Base-by-base conservation (phyloP, 139 green algal species). In the Chlorella vulgaris region DNA sequence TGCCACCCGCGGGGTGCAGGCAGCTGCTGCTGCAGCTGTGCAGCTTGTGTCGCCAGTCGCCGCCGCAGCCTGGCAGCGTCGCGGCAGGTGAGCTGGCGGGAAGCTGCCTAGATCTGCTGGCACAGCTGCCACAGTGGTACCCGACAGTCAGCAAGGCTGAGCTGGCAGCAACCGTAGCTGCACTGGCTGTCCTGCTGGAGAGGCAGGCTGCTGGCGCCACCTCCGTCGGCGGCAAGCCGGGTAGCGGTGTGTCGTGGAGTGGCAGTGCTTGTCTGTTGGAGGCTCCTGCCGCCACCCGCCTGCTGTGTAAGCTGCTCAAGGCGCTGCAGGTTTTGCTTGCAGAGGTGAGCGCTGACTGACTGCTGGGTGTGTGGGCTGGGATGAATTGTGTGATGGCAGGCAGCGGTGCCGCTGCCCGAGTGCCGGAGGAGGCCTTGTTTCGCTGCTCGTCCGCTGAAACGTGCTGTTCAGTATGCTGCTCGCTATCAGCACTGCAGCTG, bases 251-350 rank as follows among this genome's bases (percentile, higher is more conserved):
- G 7, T 8, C 10, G 26, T 26, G 38, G 33, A 43, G 24, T 50
- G 35, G 35, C 58, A 1, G 74, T 7, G 58, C 4, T 26, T 19
- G 24, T 55, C 38, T 4, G 55, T 35, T 35, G 39, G 65, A 69
- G 35, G 13, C 43, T 2, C 22, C 77, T 2, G 22, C 33, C 58
- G 71, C 60, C 33, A 76, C 77, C 7, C 62, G 47, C 42, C 47
- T 76, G 47, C 62, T 83, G 35, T 82, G 33, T 62, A 83, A 76
- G 66, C 36, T 69, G 47, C 65, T 83, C 21, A 40, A 29, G 65
- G 77, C 77, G 28, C 65, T 83, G 63, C 77, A 83, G 42, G 43
- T 40, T 47, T 36, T 83, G 65, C 65, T 83, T 24, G 35, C 66
- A n/a, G 65, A 76, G 77, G 77, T 76, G 77, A 10, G 76, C 24